phyloP scores from a whole-genome alignment of 768 basidiomycete genomes.

The Hortiboletus campestris region DNA sequence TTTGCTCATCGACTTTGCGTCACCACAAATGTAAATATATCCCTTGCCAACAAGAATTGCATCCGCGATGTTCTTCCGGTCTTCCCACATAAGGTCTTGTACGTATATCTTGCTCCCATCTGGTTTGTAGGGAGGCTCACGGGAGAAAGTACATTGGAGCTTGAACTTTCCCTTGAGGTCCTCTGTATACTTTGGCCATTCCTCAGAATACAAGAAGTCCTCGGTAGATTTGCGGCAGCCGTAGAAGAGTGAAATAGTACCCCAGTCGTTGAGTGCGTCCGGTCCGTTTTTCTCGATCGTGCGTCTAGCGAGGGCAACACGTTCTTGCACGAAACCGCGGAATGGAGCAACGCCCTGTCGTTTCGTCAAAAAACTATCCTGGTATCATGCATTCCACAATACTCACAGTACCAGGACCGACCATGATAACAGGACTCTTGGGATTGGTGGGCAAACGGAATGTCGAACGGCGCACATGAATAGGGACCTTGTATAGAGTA shows the following conservation, averaged over 20 bases:
- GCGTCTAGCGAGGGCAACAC: conserved; percentile 91
- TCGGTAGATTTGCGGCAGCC: conserved; percentile 87
- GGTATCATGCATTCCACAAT: not conserved
- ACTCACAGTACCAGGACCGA: conserved; percentile 96
- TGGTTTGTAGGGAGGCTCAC: conserved; percentile 79
- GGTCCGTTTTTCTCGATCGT: conserved; percentile 94
- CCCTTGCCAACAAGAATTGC: conserved; percentile 93
- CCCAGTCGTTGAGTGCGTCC: conserved; percentile 94
- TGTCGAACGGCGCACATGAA: conserved; percentile 94
- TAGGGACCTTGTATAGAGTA: conserved; percentile 76
- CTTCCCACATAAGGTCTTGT: conserved; percentile 94
- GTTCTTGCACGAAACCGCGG: conserved; percentile 98
- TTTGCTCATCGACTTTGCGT: conserved; percentile 95
- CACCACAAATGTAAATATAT: conserved; percentile 97
- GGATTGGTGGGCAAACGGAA: conserved; percentile 98
- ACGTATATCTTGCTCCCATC: conserved; percentile 98
- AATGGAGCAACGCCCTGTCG: conserved; percentile 95
- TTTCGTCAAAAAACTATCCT: conserved; percentile 5
- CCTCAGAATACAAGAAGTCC: conserved; percentile 93
- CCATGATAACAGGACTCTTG: conserved; percentile 98
- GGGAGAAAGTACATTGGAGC: conserved; percentile 88
- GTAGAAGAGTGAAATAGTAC: conserved; percentile 91
- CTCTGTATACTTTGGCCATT: conserved; percentile 85
- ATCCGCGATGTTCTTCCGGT: conserved; percentile 77
- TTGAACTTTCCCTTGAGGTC: conserved; percentile 92